phyloP scores from a whole-genome alignment of 805 yeast species.

The Priceomyces melissophilus region DNA sequence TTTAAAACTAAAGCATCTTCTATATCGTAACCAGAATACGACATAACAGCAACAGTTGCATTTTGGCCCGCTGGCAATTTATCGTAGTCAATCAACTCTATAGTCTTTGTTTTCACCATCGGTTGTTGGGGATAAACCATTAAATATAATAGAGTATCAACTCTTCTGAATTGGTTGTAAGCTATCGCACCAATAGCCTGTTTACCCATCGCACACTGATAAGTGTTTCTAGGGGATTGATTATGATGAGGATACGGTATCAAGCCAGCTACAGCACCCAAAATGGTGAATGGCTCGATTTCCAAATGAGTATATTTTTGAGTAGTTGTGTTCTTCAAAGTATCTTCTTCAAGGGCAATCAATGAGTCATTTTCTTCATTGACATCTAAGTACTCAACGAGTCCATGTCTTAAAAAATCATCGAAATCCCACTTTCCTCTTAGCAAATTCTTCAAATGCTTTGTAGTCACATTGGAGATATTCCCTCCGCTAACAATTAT shows the following conservation, averaged over 20 bases:
- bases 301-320: conserved; percentile 79
- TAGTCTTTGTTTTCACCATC: conserved; percentile 96
- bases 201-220: conserved; percentile 96
- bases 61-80: conserved; percentile 98
- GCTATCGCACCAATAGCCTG: conserved; percentile 99
- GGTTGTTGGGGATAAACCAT: conserved; percentile 99
- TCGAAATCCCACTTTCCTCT: conserved; percentile 82
- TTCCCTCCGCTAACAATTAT: conserved; percentile 76
- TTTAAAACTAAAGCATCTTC: conserved; percentile 97
- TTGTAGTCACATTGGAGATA: conserved; percentile 62
- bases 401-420: conserved; percentile 78
- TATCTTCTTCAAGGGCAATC: conserved; percentile 81
- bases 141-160: conserved; percentile 86
- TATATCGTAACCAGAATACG: conserved; percentile 97
- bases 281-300: conserved; percentile 89
- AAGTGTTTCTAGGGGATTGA: conserved; percentile 89
- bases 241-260: conserved; percentile 92
- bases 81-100: conserved; percentile 92
- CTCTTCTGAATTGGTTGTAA: conserved; percentile 92
- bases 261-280: conserved; percentile 91
- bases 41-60: conserved; percentile 98
- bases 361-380: conserved; percentile 95
- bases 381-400: conserved; percentile 94
- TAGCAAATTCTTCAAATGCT: conserved; percentile 62
- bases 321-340: conserved; percentile 42